A percentile compares a stretch with the other conserved stretches of the same genome.
Conservation (phyloP, 2,329 filamentous ascomycete genomes). For the Fusarium begoniae region DNA sequence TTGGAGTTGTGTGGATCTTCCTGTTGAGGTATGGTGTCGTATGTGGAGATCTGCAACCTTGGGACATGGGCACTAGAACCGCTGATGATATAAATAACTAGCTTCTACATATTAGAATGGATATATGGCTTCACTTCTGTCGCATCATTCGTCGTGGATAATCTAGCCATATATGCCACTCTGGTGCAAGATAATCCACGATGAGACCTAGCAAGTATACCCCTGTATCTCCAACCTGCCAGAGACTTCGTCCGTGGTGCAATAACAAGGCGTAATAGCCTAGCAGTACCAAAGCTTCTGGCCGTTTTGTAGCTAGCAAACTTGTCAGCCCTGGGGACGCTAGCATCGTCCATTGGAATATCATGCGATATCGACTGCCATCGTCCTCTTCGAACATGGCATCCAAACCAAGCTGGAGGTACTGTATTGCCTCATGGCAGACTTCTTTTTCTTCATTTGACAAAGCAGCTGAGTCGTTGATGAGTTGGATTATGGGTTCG, state of each 20-base stretch:
- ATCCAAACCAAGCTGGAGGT: slow-evolving; percentile 23
- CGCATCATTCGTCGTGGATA: neutral
- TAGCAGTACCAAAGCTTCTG: slow-evolving; percentile 6
- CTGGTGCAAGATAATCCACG: neutral
- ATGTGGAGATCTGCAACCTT: neutral
- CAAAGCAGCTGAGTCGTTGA: neutral
- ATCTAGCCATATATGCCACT: slow-evolving; percentile 21
- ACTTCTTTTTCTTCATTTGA: neutral
- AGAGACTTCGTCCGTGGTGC: slow-evolving; percentile 8
- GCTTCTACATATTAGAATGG: neutral
- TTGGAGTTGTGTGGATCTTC: neutral
- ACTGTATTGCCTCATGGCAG: neutral
- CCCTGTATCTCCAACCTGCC: slow-evolving; percentile 20
- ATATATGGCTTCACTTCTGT: neutral
- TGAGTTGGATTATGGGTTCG: neutral
- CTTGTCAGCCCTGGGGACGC: neutral
- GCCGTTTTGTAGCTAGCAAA: neutral
- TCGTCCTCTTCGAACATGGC: neutral
- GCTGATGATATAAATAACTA: rapidly evolving
- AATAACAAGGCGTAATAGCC: slow-evolving; percentile 22
- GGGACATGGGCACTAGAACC: neutral
- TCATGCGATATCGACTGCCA: slow-evolving; percentile 3
- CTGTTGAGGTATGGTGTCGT: neutral
- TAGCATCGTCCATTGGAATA: slow-evolving; percentile 30
- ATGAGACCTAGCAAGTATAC: slow-evolving; percentile 11